Conservation (phyloP, 2,329 filamentous ascomycete species). For the Hypoxylon sp. region DNA sequence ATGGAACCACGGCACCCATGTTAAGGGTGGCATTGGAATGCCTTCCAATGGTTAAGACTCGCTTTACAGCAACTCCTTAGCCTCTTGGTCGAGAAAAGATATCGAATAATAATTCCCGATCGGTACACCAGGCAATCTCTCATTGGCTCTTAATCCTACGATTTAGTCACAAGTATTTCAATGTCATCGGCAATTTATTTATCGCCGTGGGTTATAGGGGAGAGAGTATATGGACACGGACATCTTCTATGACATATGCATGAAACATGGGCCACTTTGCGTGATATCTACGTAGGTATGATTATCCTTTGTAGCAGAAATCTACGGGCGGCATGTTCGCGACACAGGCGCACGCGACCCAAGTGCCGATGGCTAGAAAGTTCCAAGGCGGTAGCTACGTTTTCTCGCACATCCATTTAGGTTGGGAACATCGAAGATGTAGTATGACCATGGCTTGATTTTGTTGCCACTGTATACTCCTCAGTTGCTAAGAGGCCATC, state of each 20-base stretch:
- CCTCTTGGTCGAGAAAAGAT: neutral
- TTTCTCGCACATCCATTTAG: neutral
- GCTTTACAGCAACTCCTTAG: neutral
- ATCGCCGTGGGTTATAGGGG: neutral
- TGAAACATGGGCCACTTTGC: neutral
- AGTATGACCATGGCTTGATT: neutral
- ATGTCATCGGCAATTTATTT: constrained; percentile 11
- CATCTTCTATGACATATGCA: constrained; percentile 3
- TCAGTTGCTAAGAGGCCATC: neutral
- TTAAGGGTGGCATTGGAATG: neutral
- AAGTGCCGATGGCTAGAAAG: neutral
- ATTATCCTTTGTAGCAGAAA: neutral
- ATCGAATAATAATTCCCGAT: constrained; percentile 2
- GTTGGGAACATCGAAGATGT: neutral
- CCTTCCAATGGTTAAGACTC: neutral
- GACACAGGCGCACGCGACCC: neutral
- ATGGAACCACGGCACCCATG: constrained; percentile 8
- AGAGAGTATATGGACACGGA: neutral
- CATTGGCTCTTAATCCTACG: constrained; percentile 14
- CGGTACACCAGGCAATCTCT: neutral
- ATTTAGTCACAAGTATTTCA: constrained; percentile 5
- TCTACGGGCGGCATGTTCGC: neutral
- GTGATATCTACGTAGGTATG: neutral
- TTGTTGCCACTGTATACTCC: neutral
- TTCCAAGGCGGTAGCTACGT: neutral